Conservation (phyloP, 2,329 filamentous ascomycete species). For the Beauveria australis region DNA sequence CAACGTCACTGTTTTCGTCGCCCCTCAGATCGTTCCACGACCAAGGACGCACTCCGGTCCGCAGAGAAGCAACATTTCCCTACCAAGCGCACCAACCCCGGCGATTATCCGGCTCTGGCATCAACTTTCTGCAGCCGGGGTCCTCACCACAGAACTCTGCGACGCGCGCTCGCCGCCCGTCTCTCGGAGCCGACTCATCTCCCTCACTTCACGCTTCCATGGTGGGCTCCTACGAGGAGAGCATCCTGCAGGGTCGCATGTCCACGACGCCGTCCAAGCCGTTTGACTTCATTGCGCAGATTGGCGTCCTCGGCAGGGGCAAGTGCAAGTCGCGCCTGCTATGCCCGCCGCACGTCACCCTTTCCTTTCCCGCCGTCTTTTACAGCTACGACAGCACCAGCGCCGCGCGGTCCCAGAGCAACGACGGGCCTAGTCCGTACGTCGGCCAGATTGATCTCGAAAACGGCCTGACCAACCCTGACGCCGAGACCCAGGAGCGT, state of each 20-base stretch:
- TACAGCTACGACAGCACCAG: slow-evolving; percentile 77
- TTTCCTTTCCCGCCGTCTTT: slow-evolving; percentile 91
- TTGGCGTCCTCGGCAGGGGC: slow-evolving; percentile 83
- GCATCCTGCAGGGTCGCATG: slow-evolving; percentile 90
- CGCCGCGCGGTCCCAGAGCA: slow-evolving; percentile 53
- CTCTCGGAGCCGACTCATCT: slow-evolving; percentile 64
- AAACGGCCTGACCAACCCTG: slow-evolving; percentile 56
- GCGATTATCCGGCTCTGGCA: slow-evolving; percentile 60
- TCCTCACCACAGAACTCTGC: slow-evolving; percentile 44
- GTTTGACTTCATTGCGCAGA: slow-evolving; percentile 87
- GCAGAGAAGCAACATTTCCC: slow-evolving; percentile 53
- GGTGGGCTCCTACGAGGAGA: slow-evolving; percentile 97
- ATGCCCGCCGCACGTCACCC: slow-evolving; percentile 82
- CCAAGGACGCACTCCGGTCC: slow-evolving; percentile 26
- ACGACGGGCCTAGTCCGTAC: slow-evolving; percentile 91
- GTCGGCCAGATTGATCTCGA: slow-evolving; percentile 90
- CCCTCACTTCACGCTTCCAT: slow-evolving; percentile 85
- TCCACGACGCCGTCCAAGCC: slow-evolving; percentile 91
- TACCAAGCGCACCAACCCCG: slow-evolving; percentile 75
- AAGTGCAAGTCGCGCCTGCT: slow-evolving; percentile 78
- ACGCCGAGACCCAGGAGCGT: slow-evolving; percentile 32
- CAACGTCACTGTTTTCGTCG: slow-evolving; percentile 34
- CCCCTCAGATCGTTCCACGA: slow-evolving; percentile 16
- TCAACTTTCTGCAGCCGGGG: slow-evolving; percentile 29
- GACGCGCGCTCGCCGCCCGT: slow-evolving; percentile 55